Evolutionary conservation across 163 green algal species (phyloP), one percentile per base, ranked within the genome.

Genomic region (Scenedesmus sp.): DNA sequence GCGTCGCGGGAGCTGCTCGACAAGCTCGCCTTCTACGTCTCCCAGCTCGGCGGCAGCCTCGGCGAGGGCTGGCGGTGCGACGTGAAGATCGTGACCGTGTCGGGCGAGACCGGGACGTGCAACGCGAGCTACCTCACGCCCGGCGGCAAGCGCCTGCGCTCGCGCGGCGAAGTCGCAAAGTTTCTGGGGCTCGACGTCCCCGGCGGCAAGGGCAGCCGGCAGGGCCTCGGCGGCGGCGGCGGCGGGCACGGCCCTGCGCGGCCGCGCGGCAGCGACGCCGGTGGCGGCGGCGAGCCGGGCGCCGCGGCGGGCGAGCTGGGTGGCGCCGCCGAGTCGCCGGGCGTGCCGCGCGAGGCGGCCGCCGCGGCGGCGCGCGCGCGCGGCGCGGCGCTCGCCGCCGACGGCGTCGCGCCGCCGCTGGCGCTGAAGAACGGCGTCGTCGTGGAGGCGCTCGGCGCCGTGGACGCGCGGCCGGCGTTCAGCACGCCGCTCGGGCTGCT

Each of bases 61-160:
- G 86, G 84, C 18, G 73, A 84, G 11, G 83, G 83, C 17, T 93
- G 88, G 88, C 67, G 62, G 10, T 75, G 86, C 24, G 84, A 93
- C 34, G 81, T 88, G 10, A 89, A 88, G 56, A 73, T 84, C 10
- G 66, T 65, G 22, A 78, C 74, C 1, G n/a, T 71, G 13, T 56
- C 42, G 4, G 88, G 87, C 50, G 86, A 76, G 20, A 86, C 84
- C 3, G 88, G 88, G 34, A 90, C 87, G 4, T 84, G 48, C 22
- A 86, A 92, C 62, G 77, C 78, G 33, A 90, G 89, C 36, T 93
- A 91, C 63, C 83, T 85, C 31, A 82, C 50, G 0, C 88, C 88
- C 0, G 65, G 24, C 1, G 76, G 74, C 26, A 88, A 88, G 73
- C 78, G 82, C 20, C 87, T 85, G 65, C 63, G 87, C 18, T 91